These are phyloP conservation scores for Calocera viscosa DNA, from an alignment of 768 basidiomycete genomes.

Conservation along the genomic window DNA sequence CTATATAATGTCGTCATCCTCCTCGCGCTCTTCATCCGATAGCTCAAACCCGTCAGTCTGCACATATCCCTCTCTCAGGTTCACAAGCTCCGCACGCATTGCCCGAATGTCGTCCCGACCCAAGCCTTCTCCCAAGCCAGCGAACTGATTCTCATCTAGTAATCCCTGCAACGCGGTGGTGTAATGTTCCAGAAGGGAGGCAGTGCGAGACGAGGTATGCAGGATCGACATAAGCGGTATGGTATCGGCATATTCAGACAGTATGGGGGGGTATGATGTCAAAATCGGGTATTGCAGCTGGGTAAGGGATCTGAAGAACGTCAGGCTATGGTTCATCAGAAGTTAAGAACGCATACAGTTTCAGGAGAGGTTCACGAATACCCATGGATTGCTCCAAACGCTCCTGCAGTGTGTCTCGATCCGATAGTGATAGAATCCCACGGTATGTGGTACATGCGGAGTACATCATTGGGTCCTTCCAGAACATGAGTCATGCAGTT, in stretches of 20 bases:
- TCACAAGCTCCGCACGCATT: not conserved
- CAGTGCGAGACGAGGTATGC: not conserved
- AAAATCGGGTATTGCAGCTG: conserved; percentile 46
- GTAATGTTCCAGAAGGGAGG: not conserved
- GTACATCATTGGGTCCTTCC: conserved; percentile 23
- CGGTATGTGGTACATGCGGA: conserved; percentile 45
- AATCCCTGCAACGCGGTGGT: not conserved
- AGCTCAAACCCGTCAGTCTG: not conserved
- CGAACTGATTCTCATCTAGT: not conserved
- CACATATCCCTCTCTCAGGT: not conserved
- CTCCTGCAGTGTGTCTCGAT: conserved; percentile 29
- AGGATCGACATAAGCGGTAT: not conserved
- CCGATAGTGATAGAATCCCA: conserved; percentile 37
- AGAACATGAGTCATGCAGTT: not conserved
- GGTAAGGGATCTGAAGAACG: conserved; percentile 26
- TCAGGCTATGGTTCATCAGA: not conserved
- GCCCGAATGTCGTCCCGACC: not conserved
- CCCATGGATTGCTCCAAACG: conserved; percentile 27
- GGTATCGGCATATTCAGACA: not conserved
- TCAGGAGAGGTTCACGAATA: conserved; percentile 26
- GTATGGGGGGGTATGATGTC: conserved; percentile 40
- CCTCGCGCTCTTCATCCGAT: not conserved
- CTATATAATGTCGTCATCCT: not conserved
- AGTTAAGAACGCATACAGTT: conserved; percentile 29
- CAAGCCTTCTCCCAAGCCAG: not conserved